Evolutionary conservation across 2,329 filamentous ascomycete species (phyloP).

Genomic region (Leptographium procerum): DNA sequence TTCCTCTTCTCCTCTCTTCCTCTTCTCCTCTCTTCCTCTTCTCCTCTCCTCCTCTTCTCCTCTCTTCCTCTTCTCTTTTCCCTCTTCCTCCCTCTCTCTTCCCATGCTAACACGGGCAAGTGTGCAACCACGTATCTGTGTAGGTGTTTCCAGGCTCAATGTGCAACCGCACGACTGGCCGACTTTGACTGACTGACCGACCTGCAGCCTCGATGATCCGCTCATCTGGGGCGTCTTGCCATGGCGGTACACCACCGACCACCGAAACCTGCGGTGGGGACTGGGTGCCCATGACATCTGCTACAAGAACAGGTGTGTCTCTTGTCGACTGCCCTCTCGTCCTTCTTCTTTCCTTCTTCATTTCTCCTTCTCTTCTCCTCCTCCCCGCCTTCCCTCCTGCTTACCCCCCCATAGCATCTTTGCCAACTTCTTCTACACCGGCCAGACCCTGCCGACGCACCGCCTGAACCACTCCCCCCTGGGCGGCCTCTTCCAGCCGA

Average conservation of each 20-base stretch:
- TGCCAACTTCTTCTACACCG: slow-evolving; percentile 73
- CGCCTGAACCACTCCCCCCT: slow-evolving; percentile 64
- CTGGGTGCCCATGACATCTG: slow-evolving; percentile 93
- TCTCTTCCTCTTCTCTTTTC: neutral
- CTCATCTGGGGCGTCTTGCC: slow-evolving; percentile 88
- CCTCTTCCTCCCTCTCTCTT: slow-evolving; percentile 1
- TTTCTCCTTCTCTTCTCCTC: neutral
- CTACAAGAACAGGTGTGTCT: slow-evolving; percentile 66
- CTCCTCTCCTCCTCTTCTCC: slow-evolving; percentile 5
- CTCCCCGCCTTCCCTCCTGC: neutral
- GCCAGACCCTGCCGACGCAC: slow-evolving; percentile 85
- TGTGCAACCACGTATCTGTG: slow-evolving; percentile 83
- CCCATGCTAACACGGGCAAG: slow-evolving; percentile 27
- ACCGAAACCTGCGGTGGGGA: slow-evolving; percentile 72
- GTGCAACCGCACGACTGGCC: no score
- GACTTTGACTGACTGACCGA: neutral
- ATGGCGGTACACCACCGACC: slow-evolving; percentile 56
- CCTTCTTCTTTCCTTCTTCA: neutral
- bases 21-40: neutral
- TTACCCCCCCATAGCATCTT: slow-evolving; percentile 38
- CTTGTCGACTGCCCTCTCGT: neutral
- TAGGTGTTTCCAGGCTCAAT: slow-evolving; percentile 36
- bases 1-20: slow-evolving; percentile 1
- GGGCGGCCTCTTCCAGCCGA: slow-evolving; percentile 84
- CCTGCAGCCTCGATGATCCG: slow-evolving; percentile 74